phyloP scores from a whole-genome alignment of 2,329 filamentous ascomycete genomes.

The Exophiala calicioides region DNA sequence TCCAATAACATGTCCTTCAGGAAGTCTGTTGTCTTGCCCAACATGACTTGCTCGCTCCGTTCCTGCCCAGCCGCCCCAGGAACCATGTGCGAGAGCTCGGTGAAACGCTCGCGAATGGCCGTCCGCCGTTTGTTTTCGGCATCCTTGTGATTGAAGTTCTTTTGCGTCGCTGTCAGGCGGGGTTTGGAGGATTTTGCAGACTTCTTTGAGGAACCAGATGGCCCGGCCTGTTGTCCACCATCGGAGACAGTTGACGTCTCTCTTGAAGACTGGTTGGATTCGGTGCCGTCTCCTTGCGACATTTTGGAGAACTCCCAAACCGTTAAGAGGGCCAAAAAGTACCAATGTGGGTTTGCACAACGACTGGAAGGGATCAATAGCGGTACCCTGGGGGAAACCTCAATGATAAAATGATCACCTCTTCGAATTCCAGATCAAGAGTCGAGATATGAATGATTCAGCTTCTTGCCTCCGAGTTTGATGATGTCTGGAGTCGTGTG shows the following conservation, averaged over 20 bases:
- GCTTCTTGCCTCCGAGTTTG: too few relatives aligned
- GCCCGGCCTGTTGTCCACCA: conserved; percentile 5
- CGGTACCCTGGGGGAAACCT: too few relatives aligned
- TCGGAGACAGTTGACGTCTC: conserved; percentile 17
- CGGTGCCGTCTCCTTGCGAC: conserved; percentile 26
- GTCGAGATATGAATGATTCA: too few relatives aligned
- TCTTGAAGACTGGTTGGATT: conserved; percentile 19
- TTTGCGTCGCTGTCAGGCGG: conserved; percentile 67
- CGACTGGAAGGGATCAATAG: neutral
- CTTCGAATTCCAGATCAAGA: too few relatives aligned
- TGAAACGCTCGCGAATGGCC: conserved; percentile 81
- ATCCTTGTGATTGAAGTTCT: conserved; percentile 73
- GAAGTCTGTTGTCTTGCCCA: conserved; percentile 68
- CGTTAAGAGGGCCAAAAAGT: too few relatives aligned
- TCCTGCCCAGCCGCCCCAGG: conserved; percentile 81
- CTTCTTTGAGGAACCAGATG: conserved; percentile 24
- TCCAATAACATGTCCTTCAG: conserved; percentile 63
- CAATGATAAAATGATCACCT: too few relatives aligned
- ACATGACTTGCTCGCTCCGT: conserved; percentile 80
- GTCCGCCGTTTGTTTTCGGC: conserved; percentile 66
- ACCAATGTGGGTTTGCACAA: too few relatives aligned
- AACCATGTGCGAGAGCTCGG: conserved; percentile 75
- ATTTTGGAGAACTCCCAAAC: conserved; percentile 9
- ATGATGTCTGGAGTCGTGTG: too few relatives aligned
- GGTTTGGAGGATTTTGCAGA: conserved; percentile 54